Base-by-base conservation (phyloP, 1,139 yeast species). In the Suhomyces atakaporum region DNA sequence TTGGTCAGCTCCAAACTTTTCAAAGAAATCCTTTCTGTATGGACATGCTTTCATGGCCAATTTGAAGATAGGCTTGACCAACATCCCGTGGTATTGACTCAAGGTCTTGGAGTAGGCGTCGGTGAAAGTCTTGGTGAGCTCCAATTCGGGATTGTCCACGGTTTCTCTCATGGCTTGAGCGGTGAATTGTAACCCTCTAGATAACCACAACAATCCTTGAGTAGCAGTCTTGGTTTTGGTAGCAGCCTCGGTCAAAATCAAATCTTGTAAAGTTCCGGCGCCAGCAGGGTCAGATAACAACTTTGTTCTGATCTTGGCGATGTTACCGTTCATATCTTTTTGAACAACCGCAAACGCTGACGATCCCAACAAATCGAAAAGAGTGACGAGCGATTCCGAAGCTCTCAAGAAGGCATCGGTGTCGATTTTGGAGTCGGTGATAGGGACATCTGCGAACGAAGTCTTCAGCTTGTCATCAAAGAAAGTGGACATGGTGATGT, bases 11-110 rank as follows among this genome's bases (percentile, higher is more conserved):
- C 96, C 96, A 50, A 88, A 74, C 68, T 87, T 88, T 42, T 62
- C 81, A 55, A 87, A 88, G 56, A 88, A 86, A 55, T 81, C 95
- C 60, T 80, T 81, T 68, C 96, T 79, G 66, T 86, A 88, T 21
- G 97, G 97, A 63, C 96, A 87, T 2, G 96, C 95, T 63, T 86
- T 86, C 96, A 88, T 88, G 39, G 96, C 96, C 58, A 89, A 74
- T 73, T 85, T 86, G 75, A 88, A 89, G 42, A 88, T 79, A 18
- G 96, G 96, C 57, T 84, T 84, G 46, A 88, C 73, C 55, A 88
- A 69, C 74, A 88, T 79, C 40, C 84, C 82, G 65, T 88, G 97
- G 64, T 79, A 81, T 62, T 88, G 81, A 40, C 85, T 75, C 59
- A 88, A 75, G 3, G 96, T 88, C 62, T 81, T 83, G 45, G 73